These are phyloP conservation scores for Pyrenochaeta sp. DNA, from an alignment of 2,329 filamentous ascomycete genomes.

Conservation along the genomic window DNA sequence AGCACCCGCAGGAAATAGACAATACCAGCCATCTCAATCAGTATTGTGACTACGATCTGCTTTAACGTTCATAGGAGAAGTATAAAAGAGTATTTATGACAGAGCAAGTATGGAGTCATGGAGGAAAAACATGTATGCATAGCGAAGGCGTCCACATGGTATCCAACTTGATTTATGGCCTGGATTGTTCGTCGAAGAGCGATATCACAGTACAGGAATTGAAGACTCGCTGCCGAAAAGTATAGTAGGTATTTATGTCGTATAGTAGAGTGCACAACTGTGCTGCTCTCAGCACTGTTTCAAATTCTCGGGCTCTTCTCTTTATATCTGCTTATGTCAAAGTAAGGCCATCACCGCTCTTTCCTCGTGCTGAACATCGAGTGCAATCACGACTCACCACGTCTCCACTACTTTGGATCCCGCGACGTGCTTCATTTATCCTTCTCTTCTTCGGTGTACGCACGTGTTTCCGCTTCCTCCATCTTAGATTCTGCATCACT, in stretches of 20 bases:
- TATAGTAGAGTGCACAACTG: not conserved
- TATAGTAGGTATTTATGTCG: not conserved
- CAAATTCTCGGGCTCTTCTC: not conserved
- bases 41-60: not conserved
- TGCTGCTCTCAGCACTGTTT: not conserved
- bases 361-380: constrained; percentile 2
- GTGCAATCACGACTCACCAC: constrained; percentile 11
- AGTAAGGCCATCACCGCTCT: not conserved
- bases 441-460: constrained; percentile 16
- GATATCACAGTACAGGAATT: not conserved
- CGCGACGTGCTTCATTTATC: constrained; percentile 14
- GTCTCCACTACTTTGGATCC: constrained; percentile 14
- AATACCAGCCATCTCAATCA: not conserved
- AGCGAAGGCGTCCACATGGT: constrained; percentile 33
- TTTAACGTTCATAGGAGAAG: not conserved
- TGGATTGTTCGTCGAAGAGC: not conserved
- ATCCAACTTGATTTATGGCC: not conserved
- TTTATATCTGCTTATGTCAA: not conserved
- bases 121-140: constrained; percentile 20
- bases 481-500: not conserved
- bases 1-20: constrained; percentile 36
- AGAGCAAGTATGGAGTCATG: not conserved
- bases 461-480: constrained; percentile 22
- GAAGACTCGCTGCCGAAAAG: no score
- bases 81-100: not conserved